Base-by-base conservation (phyloP, 2,329 filamentous ascomycete species). In the Talaromyces sp. region DNA sequence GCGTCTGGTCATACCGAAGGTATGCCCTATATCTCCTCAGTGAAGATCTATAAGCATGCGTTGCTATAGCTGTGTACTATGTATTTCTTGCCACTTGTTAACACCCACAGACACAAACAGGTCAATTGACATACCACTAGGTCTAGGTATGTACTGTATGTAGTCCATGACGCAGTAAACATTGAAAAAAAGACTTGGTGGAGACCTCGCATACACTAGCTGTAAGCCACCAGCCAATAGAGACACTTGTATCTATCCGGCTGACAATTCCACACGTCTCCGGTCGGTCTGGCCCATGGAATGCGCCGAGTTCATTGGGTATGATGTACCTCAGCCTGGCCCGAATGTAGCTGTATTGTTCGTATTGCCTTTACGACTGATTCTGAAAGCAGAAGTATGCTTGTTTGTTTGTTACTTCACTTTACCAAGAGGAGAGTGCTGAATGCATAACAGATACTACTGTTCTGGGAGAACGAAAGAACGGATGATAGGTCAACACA, bases 91-190 rank as follows among this genome's bases (percentile, higher is more conserved):
- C 45, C 45, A 49, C 45, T 3, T 37, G 49, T 52, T 10, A 31
- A 31, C 25, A 33, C 10, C 10, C 35, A 15, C 6, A 22, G n/a
- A 31, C 27, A 54, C 47, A 52, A 22, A 45, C 45, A 49, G 15
- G 41, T 15, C 22, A 27, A n/a, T 11, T 31, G 10, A n/a, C 6
- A 43, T 31, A 31, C 5, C 27, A 22, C 22, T 22, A 22, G 22
- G 22, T 22, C 22, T 22, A 22, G 22, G 22, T 22, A 22, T 22
- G 22, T 22, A 22, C 22, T 22, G 27, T 31, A 6, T 31, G 27
- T 31, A 19, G 25, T 45, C 56, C 56, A 60, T 60, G 58, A 61
- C 58, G 58, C 58, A 49, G 57, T 22, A 49, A 49, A 61, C 52
- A 56, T n/a, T 19, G 4, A 19, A 7, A 8, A 8, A 8, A 27